Evolutionary conservation across 208 protist genomes (phyloP), one percentile per base, ranked within the genome.

Genomic region (Trypanosoma conorhini): DNA sequence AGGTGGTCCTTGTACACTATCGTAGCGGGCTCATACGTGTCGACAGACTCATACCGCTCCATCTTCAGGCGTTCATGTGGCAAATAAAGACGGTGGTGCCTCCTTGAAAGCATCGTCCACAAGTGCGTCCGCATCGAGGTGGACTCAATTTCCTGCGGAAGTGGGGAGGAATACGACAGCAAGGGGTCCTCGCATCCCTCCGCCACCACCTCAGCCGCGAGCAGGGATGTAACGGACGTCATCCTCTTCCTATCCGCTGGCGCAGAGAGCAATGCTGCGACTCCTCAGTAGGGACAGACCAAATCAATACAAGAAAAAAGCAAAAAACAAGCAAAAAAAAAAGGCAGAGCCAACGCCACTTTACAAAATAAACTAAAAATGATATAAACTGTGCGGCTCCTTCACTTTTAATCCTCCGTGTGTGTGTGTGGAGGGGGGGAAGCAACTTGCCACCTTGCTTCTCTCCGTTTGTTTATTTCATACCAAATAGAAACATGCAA

Each of bases 1-100:
- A 88, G 70, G 67, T 88, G 71, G 42, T 88, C 83, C 72, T 88
- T 88, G 72, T 85, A 81, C 0, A 88, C 68, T 57, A 80, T 75
- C 56, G 74, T 88, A 33, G 78, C 67, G 30, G 83, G 70, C 54
- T 85, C 80, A 66, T 81, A 79, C 9, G 83, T 84, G 59, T 85
- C 80, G 22, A 85, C 68, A 5, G 83, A 85, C 52, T 88, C 83
- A 63, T 88, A 88, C 50, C 71, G 83, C 24, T 77, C 57, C 83
- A 88, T 85, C 55, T 83, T 80, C 3, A 26, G 22, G 2, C 76
- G 79, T 50, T 88, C 79, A 15, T 50, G 4, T 5, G 71, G 57
- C 0, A 67, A 60, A 51, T 79, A 74, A n/a, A 60, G 12, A 24
- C 50, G 60, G 38, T 67, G 83, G 54, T 73, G 67, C 15, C 64